Evolutionary conservation across 1,284 basidiomycete genomes (phyloP), one percentile per base, ranked within the genome.

Genomic region (Heterobasidion annosum): DNA sequence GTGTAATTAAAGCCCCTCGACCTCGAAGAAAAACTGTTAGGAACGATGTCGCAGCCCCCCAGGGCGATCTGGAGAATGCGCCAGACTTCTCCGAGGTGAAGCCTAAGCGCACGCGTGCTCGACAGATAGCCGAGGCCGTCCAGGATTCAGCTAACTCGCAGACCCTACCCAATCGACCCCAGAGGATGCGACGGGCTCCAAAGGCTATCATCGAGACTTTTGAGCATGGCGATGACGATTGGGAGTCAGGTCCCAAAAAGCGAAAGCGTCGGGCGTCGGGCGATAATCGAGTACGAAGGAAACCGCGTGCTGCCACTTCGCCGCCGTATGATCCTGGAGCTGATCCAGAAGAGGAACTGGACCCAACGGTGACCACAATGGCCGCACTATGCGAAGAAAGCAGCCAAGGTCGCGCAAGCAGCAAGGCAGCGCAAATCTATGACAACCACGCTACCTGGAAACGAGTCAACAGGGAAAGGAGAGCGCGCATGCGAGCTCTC

Each of bases 281-380:
- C 45, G 45, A 19, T n/a, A 40, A 3, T 40, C 37, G 37, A 40
- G 37, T 1, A 12, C 37, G 37, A 40, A 40, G 25, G 46, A 48
- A 48, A 5, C 13, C 46, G 12, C 52, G 58, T n/a, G 49, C 51
- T 35, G 72, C 76, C 3, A 77, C 78, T 10, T 68, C 76, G 4
- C 77, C 81, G 12, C 72, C 70, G 0, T 83, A 79, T 57, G 80
- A 83, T 60, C 69, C 75, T 32, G 70, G 75, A 50, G 80, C 79
- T 0, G 77, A 79, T 63, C 83, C 85, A 1, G 86, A 86, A 12
- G 85, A 86, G 63, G 82, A 86, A 37, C 69, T 91, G 44, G 88
- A 91, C 62, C 88, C 88, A 15, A 89, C 86, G 0, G 72, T 76
- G 2, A 70, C 85, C n/a, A 89, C 85, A 3, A 91, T 91, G 88